These are phyloP conservation scores for Starmera stellimalicola DNA, from an alignment of 1,139 yeast species.

Conservation along the genomic window DNA sequence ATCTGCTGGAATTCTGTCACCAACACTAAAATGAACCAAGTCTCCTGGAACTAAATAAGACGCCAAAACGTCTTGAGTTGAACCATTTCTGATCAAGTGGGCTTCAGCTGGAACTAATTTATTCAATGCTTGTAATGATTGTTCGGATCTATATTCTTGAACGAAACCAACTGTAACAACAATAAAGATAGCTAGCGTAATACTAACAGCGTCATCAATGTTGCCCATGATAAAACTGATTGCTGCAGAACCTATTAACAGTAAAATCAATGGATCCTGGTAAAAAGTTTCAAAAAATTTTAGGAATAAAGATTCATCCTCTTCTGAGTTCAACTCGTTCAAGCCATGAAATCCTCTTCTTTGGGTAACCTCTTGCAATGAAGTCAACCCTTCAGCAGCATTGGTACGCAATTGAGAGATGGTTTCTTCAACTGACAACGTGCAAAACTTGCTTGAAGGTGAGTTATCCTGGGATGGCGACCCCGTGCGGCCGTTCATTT, in stretches of 20 bases:
- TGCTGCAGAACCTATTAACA: conserved; percentile 80
- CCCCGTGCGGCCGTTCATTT: conserved; percentile 5
- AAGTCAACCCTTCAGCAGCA: conserved; percentile 44
- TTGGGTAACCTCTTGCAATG: conserved; percentile 58
- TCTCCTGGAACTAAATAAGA: conserved; percentile 90
- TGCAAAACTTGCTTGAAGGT: conserved; percentile 36
- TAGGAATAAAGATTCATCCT: conserved; percentile 59
- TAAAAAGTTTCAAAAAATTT: conserved; percentile 74
- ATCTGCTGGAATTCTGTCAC: conserved; percentile 95
- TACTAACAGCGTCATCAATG: conserved; percentile 84
- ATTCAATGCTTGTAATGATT: conserved; percentile 83
- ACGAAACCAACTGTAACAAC: conserved; percentile 95
- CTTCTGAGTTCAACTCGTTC: conserved; percentile 65
- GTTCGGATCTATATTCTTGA: conserved; percentile 91
- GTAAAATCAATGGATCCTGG: conserved; percentile 80
- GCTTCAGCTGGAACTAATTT: conserved; percentile 92
- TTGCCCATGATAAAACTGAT: conserved; percentile 87
- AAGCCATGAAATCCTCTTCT: conserved; percentile 69
- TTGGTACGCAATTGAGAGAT: conserved; percentile 55
- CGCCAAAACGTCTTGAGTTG: conserved; percentile 72
- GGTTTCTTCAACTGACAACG: conserved; percentile 52
- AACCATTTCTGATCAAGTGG: conserved; percentile 74
- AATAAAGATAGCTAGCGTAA: conserved; percentile 77
- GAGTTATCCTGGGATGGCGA: conserved; percentile 20
- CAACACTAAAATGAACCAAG: conserved; percentile 76